Evolutionary conservation across 1,284 basidiomycete genomes (phyloP), one percentile per base, ranked within the genome.

Genomic region (Cronartium ribicola): DNA sequence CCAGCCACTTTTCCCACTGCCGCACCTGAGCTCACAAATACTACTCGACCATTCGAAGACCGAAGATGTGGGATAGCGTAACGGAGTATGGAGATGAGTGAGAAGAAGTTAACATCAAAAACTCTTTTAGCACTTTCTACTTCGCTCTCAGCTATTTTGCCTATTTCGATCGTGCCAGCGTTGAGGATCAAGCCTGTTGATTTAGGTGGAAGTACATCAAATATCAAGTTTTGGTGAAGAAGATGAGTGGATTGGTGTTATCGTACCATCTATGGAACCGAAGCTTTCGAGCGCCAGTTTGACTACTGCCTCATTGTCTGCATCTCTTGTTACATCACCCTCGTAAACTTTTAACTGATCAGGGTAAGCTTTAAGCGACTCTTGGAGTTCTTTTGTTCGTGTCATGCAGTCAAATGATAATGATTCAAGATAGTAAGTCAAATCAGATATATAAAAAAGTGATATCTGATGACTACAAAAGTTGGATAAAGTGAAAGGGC

Each of bases 21-120:
- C 20, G 70, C 70, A 20, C 63, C 63, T 40, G 70, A 73, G 41
- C 70, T 73, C 5, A 73, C 63, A 60, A 73, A 66, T 17, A 73
- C 63, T 7, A 73, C 63, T 66, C 41, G 48, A 8, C 63, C 70
- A 7, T 60, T 29, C 0, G 62, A 66, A 1, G 39, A 22, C 11
- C 63, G 48, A 4, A 73, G 43, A 65, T 61, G 55, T 17, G 22
- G 39, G n/a, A 73, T 29, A 13, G 70, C 48, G 22, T 59, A 64
- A 2, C 60, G 62, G n/a, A 73, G 39, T 20, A 73, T 73, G 4
- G 63, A 59, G 10, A 73, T 37, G 14, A 73, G 40, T 0, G 70
- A 73, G 46, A 73, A 73, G 43, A 73, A 73, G 55, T 73, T 73
- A 10, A 66, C 63, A 44, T 73, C 63, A 36, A 73, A 73, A 0